Base-by-base conservation (phyloP, 441 rosid species). In the Gossypium armourianum region DNA sequence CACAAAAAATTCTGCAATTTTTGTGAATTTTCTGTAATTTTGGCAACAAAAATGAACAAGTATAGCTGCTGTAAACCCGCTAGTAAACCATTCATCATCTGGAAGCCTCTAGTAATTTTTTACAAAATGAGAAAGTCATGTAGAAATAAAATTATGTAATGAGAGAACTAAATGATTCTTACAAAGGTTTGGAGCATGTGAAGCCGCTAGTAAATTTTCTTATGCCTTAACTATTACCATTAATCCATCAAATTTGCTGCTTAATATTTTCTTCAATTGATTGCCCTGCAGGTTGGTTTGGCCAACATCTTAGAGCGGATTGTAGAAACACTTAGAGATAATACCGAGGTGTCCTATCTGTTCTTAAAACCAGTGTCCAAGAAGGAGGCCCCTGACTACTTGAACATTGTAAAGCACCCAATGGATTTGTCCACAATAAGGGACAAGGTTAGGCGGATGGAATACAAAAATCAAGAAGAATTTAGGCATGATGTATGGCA, bases 341-440 rank as follows among this genome's bases (percentile, higher is more conserved):
- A 81, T 62, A 77, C 76, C 50, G 93, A 85, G 68, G 83, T 95
- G 20, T 92, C 99, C 0, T 88, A 83, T 74, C 95, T 95, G 67
- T 95, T 95, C 82, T 72, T 92, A 68, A 92, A 89, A 79, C 97
- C 99, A 0, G 99, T 92, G 1, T 45, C 91, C 0, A 90, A 80
- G 87, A 95, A 95, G 79, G 98, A 92, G 60, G 98, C 99, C 70
- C 97, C 98, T 0, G 99, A 95, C 81, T 95, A 92, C 82, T 82
- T 80, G 24, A 77, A 89, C 45, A 56, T 86, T 50, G 76, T 95
- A 58, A 9, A 83, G 62, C 79, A 52, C 7, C 99, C 99, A 1
- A 95, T 95, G 99, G 99, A 95, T 86, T 87, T 95, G 28, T 89
- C 99, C 12, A 87, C 86, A 1, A 85, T 92, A 57, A 83, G 89